Evolutionary conservation across 2,329 filamentous ascomycete genomes (phyloP).

Genomic region (Tricladium varicosporioides): DNA sequence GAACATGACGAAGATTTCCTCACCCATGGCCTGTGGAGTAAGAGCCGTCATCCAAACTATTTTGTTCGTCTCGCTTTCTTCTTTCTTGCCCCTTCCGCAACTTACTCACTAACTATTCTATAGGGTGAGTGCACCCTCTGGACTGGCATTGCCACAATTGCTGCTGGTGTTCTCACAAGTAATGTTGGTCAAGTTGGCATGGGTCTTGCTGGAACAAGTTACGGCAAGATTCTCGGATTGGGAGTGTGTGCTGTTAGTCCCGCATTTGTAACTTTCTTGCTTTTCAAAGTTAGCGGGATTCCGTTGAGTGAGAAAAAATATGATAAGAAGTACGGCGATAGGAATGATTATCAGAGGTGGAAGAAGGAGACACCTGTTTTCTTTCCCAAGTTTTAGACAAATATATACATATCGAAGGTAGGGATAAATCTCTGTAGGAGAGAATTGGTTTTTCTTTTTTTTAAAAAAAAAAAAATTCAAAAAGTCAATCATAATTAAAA

Average conservation of each 20-base stretch:
- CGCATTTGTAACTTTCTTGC: conserved; percentile 60
- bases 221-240: conserved; percentile 43
- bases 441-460: no score
- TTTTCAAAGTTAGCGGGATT: conserved; percentile 62
- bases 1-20: conserved; percentile 66
- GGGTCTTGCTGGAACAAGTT: conserved; percentile 47
- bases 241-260: conserved; percentile 51
- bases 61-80: conserved; percentile 47
- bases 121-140: conserved; percentile 65
- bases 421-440: no score
- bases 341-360: conserved; percentile 49
- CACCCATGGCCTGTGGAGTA: conserved; percentile 59
- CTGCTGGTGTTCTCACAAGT: conserved; percentile 54
- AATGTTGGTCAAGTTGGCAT: conserved; percentile 56
- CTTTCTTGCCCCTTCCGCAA: no score
- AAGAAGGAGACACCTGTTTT: conserved; percentile 62
- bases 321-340: conserved; percentile 44
- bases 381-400: conserved; percentile 57
- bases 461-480: no score
- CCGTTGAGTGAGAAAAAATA: conserved; percentile 69
- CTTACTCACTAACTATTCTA: neutral
- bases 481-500: no score
- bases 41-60: conserved; percentile 66
- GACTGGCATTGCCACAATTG: conserved; percentile 62
- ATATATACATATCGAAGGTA: no score